Percentiles rank a stretch among this genome's conserved stretches.
phyloP scores from a whole-genome alignment of 768 basidiomycete genomes.

The Rhizopogon vesiculosus region DNA sequence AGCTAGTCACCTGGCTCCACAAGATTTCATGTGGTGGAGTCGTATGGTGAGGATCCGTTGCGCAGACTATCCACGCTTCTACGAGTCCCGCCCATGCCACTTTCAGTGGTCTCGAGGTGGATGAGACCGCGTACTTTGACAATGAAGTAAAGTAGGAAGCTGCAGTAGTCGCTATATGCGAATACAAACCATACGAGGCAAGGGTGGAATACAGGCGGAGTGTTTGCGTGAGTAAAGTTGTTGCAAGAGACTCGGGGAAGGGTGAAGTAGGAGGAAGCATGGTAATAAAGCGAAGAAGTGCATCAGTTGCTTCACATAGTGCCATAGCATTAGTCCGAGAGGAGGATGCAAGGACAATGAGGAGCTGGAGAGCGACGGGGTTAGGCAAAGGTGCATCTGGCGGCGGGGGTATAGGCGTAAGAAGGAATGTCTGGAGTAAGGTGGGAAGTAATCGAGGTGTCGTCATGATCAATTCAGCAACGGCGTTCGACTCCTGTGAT shows the following conservation, averaged over 20 bases:
- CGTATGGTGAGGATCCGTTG: slow-evolving; percentile 87
- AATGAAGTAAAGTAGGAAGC: slow-evolving; percentile 50
- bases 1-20: slow-evolving; percentile 83
- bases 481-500: slow-evolving; percentile 50
- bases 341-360: slow-evolving; percentile 53
- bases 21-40: slow-evolving; percentile 82
- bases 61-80: slow-evolving; percentile 74
- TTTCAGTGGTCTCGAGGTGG: slow-evolving; percentile 26
- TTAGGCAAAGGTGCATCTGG: slow-evolving; percentile 29
- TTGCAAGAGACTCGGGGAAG: slow-evolving; percentile 32
- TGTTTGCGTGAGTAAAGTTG: slow-evolving; percentile 47
- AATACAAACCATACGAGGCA: slow-evolving; percentile 74
- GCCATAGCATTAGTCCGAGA: slow-evolving; percentile 65
- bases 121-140: slow-evolving; percentile 39
- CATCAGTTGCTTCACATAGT: slow-evolving; percentile 53
- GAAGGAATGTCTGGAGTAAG: slow-evolving; percentile 53
- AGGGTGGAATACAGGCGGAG: slow-evolving; percentile 62
- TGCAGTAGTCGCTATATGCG: slow-evolving; percentile 62
- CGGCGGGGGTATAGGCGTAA: slow-evolving; percentile 43
- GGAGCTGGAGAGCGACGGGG: slow-evolving; percentile 50
- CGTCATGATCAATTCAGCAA: slow-evolving; percentile 46
- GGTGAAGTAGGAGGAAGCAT: slow-evolving; percentile 44
- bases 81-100: slow-evolving; percentile 56
- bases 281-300: slow-evolving; percentile 69
- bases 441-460: slow-evolving; percentile 49